phyloP scores from a whole-genome alignment of 495 filamentous ascomycete genomes.

The Cladorrhinum samala region DNA sequence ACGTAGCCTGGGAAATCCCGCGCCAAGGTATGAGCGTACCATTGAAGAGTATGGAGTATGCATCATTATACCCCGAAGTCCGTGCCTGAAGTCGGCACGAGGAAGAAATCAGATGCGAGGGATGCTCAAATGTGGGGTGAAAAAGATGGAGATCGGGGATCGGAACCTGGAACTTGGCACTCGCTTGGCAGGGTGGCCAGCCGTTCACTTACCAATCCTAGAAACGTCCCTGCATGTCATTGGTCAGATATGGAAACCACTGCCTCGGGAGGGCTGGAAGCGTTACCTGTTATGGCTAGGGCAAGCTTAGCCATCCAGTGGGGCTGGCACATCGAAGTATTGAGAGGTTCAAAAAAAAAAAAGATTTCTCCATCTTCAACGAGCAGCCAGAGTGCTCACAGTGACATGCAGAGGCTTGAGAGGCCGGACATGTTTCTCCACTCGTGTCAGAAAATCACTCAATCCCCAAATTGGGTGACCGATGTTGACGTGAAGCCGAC shows the following conservation, averaged over 20 bases:
- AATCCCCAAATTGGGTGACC: not conserved
- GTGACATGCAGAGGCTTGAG: not conserved
- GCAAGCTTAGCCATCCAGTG: not conserved
- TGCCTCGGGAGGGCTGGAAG: not conserved
- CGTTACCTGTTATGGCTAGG: not conserved
- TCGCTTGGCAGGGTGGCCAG: not conserved
- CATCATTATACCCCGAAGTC: not conserved
- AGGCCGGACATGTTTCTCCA: not conserved
- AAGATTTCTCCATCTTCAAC: too few species aligned
- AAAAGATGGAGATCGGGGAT: not conserved
- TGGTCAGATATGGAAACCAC: not conserved
- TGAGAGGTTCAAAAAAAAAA: not conserved
- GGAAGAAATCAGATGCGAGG: too few species aligned
- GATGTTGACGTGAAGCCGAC: not conserved
- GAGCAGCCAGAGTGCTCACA: too few species aligned
- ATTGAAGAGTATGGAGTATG: not conserved
- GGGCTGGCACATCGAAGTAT: not conserved
- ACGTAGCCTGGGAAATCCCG: not conserved
- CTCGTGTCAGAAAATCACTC: conserved; percentile 11
- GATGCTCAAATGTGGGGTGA: too few species aligned
- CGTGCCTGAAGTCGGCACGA: not conserved
- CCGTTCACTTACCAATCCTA: conserved; percentile 1
- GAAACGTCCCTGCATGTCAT: not conserved
- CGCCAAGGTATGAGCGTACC: not conserved
- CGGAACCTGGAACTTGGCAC: not conserved